Conservation (phyloP, 306 rosid genomes). For the Trichosanthes truncata region DNA sequence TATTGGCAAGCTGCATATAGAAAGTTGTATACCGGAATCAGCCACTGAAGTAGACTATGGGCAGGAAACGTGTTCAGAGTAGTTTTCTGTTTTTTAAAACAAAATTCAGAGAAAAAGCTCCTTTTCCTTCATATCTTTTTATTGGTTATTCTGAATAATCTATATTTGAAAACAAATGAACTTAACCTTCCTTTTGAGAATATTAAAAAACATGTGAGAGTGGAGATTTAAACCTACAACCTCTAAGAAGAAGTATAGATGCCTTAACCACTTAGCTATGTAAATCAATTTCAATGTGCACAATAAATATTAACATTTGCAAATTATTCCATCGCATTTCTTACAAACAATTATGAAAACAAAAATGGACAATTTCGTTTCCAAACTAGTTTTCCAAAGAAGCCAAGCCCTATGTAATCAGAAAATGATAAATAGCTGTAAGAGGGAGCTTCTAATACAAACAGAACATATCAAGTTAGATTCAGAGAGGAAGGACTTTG, state of each 20-base stretch:
- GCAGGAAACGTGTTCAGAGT: not conserved
- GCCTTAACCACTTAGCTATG: too few species aligned
- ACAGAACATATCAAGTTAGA: not conserved
- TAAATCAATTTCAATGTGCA: not conserved
- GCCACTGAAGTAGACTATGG: not conserved
- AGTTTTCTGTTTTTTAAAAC: not conserved
- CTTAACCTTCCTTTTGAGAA: not conserved
- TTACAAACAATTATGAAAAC: not conserved
- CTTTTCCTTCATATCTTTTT: not conserved
- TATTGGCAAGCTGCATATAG: constrained; percentile 35
- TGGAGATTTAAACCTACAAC: too few species aligned
- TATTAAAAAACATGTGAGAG: too few species aligned
- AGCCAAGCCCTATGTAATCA: not conserved
- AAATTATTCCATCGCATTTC: not conserved
- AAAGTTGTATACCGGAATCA: not conserved
- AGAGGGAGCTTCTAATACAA: not conserved
- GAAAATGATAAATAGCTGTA: not conserved
- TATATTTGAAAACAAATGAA: too few species aligned
- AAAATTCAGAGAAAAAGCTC: not conserved
- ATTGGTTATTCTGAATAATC: not conserved
- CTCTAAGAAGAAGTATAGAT: too few species aligned
- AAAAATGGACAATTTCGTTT: not conserved
- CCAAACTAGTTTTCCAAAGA: not conserved
- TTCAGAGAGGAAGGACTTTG: not conserved
- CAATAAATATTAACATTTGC: not conserved